Conservation (phyloP, 106 monocot species). For the Dendrobium officinale region DNA sequence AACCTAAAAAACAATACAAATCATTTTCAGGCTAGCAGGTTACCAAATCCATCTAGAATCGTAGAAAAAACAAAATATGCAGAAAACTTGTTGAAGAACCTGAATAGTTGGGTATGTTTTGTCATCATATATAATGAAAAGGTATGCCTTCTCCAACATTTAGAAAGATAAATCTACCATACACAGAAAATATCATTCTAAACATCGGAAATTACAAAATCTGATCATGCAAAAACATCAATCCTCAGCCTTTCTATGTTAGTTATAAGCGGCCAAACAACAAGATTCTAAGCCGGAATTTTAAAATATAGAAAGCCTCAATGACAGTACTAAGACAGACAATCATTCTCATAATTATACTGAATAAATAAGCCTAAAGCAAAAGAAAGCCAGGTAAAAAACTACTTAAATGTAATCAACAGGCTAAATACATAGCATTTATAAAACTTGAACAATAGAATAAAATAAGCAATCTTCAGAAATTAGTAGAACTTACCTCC, state of each 20-base stretch:
- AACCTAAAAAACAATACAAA: conserved; percentile 20
- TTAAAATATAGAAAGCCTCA: not conserved
- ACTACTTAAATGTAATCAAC: not conserved
- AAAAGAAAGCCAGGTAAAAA: not conserved
- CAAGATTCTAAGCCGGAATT: not conserved
- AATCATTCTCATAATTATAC: not conserved
- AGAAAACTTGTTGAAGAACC: not conserved
- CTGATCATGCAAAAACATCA: not conserved
- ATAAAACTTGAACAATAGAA: not conserved
- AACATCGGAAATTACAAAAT: not conserved
- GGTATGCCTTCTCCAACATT: not conserved
- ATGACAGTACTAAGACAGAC: not conserved
- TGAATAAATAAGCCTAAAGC: not conserved
- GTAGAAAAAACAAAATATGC: not conserved
- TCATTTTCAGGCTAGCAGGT: not conserved
- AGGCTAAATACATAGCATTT: not conserved
- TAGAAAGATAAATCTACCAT: not conserved
- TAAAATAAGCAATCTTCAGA: not conserved
- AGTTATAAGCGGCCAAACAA: not conserved
- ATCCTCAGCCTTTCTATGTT: not conserved
- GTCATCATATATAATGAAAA: not conserved
- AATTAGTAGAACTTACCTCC: conserved; percentile 20
- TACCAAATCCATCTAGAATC: not conserved
- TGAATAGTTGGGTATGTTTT: not conserved
- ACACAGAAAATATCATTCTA: not conserved